Evolutionary conservation across 352 stramenopile species (phyloP).

Genomic region (Phytophthora capsici): DNA sequence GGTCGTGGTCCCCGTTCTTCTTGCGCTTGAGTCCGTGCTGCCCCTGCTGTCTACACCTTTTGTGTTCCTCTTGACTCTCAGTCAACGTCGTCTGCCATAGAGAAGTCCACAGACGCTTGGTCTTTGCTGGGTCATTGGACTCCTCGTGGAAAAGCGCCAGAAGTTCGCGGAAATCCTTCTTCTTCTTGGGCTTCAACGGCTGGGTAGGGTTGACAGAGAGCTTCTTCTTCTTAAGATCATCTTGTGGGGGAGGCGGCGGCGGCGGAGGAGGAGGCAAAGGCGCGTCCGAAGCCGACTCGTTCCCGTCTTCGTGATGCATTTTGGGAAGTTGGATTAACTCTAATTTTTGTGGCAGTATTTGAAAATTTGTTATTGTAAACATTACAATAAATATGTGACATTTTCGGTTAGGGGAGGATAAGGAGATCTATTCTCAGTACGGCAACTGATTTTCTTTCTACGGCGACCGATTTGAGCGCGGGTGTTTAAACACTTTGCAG

Average conservation of each 20-base stretch:
- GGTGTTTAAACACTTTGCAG: too few relatives aligned
- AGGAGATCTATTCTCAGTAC: too few relatives aligned
- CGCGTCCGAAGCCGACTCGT: conserved; percentile 34
- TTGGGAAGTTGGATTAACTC: too few relatives aligned
- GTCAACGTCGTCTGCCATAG: conserved; percentile 60
- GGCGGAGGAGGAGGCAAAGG: conserved; percentile 45
- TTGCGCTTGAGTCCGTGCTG: conserved; percentile 43
- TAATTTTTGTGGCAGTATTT: too few relatives aligned
- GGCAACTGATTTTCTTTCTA: too few relatives aligned
- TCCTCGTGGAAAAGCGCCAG: conserved; percentile 66
- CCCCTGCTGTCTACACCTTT: conserved; percentile 46
- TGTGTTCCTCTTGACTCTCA: conserved; percentile 71
- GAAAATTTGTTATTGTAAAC: too few relatives aligned
- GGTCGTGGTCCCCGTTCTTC: conserved; percentile 31
- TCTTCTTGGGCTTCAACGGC: conserved; percentile 36
- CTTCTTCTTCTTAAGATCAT: conserved; percentile 34
- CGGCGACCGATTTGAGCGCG: too few relatives aligned
- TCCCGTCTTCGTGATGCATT: conserved; percentile 3
- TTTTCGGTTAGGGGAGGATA: too few relatives aligned
- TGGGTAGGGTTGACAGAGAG: conserved; percentile 4
- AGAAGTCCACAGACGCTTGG: conserved; percentile 41
- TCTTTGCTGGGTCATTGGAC: conserved; percentile 13
- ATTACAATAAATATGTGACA: too few relatives aligned
- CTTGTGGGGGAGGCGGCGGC: conserved; percentile 43
- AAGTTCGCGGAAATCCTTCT: conserved; percentile 75